Evolutionary conservation across 140 eudicot species (phyloP), one percentile per base, ranked within the genome.

Genomic region (Cichorium intybus): DNA sequence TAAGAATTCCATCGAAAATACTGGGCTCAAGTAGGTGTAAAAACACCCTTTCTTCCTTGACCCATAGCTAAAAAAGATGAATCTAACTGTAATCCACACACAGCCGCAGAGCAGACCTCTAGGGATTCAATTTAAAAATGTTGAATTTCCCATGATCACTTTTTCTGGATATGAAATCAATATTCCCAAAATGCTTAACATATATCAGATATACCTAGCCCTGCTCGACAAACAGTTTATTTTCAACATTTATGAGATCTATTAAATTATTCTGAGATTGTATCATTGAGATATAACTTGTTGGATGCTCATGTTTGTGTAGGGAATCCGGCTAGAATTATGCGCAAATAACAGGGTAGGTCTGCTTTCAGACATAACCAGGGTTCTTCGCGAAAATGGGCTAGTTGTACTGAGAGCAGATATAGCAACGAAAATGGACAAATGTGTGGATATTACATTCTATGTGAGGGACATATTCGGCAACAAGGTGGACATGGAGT

Each of bases 351-450:
- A 80, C 68, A 68, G 96, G 71, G 85, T 85, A 52, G 96, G 96
- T 10, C 52, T 88, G 83, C 88, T 88, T 10, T 88, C 96, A 7
- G 95, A 88, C 70, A 80, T 88, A 70, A 88, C 95, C 1, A 43
- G 96, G 57, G 82, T 82, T 56, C 87, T 88, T 2, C 80, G 95
- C 46, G 96, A 88, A 71, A 78, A 85, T 21, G 96, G 95, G 33
- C 78, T 88, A 27, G 80, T 82, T 6, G 90, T 88, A 11, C 75
- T 82, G 33, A 66, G 96, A 74, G 96, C 90, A 26, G 96, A 85
- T 60, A 41, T 85, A 37, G 90, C 78, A 45, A 85, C 95, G 9
- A 80, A 73, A 31, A 82, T 85, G 46, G 90, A 78, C 68, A 75
- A 82, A 64, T 68, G 76, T 18, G 81, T 82, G 71, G 72, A 85